These are phyloP conservation scores for Lactarius hengduanensis DNA, from an alignment of 768 basidiomycete genomes.

Conservation along the genomic window DNA sequence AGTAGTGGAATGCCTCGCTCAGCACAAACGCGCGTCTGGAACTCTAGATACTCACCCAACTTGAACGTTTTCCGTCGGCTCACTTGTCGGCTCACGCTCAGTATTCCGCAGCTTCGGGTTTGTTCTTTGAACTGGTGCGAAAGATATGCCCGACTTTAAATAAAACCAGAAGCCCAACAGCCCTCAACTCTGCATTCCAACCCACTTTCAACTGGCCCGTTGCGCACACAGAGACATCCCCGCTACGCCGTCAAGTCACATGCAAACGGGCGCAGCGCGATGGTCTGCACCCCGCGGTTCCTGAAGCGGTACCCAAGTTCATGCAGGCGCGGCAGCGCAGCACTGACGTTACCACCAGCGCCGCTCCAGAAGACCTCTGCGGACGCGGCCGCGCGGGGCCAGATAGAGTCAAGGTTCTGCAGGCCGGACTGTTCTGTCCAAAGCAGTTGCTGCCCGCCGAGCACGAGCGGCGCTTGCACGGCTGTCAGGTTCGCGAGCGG, in stretches of 20 bases:
- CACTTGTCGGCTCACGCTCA: no score
- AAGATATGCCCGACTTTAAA: not conserved
- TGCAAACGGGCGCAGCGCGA: slow-evolving; percentile 35
- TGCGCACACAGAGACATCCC: not conserved
- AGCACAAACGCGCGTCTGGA: no score
- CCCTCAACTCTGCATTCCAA: no score
- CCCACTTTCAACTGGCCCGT: not conserved
- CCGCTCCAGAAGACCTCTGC: slow-evolving; percentile 83
- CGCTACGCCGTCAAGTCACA: slow-evolving; percentile 11
- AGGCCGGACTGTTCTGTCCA: slow-evolving; percentile 74
- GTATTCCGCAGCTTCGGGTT: no score
- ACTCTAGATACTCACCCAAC: no score
- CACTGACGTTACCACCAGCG: slow-evolving; percentile 32
- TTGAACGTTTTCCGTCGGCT: no score
- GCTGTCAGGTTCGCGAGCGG: slow-evolving; percentile 54
- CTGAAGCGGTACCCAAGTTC: slow-evolving; percentile 27
- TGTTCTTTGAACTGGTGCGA: no score
- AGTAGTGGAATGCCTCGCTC: no score
- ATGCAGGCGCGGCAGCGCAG: slow-evolving; percentile 64
- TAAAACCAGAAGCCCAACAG: not conserved
- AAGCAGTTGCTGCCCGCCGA: slow-evolving; percentile 59
- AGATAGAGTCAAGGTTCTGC: slow-evolving; percentile 64
- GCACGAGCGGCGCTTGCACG: slow-evolving; percentile 51
- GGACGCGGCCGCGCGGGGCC: slow-evolving; percentile 69
- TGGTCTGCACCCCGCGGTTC: no score